Conservation (phyloP, 176 grass and related monocot species). For the Cocos nucifera region DNA sequence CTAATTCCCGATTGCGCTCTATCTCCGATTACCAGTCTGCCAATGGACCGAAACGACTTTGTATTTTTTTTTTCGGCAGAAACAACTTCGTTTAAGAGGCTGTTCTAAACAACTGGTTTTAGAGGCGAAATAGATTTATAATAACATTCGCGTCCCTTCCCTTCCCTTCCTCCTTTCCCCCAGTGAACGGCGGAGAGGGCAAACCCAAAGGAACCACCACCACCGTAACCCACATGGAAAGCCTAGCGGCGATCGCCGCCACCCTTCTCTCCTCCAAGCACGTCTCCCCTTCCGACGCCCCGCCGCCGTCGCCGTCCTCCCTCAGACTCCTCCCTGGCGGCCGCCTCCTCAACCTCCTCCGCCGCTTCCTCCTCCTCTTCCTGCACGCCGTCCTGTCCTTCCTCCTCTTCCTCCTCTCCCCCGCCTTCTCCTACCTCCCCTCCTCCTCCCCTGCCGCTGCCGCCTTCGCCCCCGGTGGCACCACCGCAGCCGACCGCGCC, state of each 20-base stretch:
- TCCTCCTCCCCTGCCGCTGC: not conserved
- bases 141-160: too few relatives aligned
- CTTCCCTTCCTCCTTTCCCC: too few relatives aligned
- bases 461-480: not conserved
- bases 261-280: conserved; percentile 17
- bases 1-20: too few relatives aligned
- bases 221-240: not conserved
- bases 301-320: conserved; percentile 8
- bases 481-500: conserved; percentile 35
- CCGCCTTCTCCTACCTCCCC: not conserved
- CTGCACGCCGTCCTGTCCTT: conserved; percentile 26
- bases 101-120: too few relatives aligned
- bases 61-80: too few relatives aligned
- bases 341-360: conserved; percentile 29
- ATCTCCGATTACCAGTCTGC: too few relatives aligned
- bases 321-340: not conserved
- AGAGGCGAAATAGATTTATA: too few relatives aligned
- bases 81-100: too few relatives aligned
- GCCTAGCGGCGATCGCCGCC: not conserved
- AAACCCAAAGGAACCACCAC: too few relatives aligned
- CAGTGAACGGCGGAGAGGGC: too few relatives aligned
- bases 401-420: not conserved
- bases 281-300: conserved; percentile 17
- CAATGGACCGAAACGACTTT: too few relatives aligned
- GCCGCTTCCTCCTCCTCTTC: conserved; percentile 29